These are phyloP conservation scores for Chlorophyllum brunneum DNA, from an alignment of 768 basidiomycete species.

Conservation along the genomic window DNA sequence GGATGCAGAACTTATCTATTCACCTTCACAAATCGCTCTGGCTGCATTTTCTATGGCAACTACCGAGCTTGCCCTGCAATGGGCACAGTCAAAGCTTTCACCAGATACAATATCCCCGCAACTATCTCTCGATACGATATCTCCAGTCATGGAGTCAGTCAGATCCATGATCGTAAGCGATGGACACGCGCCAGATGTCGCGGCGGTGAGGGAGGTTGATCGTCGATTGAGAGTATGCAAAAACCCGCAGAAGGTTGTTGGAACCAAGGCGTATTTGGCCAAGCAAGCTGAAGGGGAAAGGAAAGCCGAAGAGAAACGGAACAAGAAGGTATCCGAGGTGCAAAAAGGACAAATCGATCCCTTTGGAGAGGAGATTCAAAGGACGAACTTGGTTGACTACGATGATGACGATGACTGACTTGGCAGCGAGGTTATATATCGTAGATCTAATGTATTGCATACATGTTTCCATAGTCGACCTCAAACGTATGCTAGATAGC, in stretches of 20 bases:
- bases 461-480: constrained; percentile 21
- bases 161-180: constrained; percentile 48
- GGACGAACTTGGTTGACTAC: constrained; percentile 46
- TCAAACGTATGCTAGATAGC: constrained; percentile 11
- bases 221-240: constrained; percentile 82
- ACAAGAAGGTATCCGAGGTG: constrained; percentile 51
- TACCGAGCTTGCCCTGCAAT: constrained; percentile 55
- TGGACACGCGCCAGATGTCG: constrained; percentile 69
- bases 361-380: constrained; percentile 56
- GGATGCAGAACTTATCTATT: constrained; percentile 86
- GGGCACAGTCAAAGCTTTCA: constrained; percentile 44
- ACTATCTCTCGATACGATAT: constrained; percentile 1
- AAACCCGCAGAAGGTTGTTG: constrained; percentile 93
- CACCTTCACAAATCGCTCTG: constrained; percentile 91
- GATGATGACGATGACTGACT: constrained; percentile 51
- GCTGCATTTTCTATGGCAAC: constrained; percentile 69
- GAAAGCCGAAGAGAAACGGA: constrained; percentile 65
- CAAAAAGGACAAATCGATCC: constrained; percentile 57
- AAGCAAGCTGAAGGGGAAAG: constrained; percentile 71
- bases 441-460: constrained; percentile 3
- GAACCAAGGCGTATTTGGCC: constrained; percentile 77
- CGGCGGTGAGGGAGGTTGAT: constrained; percentile 86
- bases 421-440: not conserved
- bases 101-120: constrained; percentile 13
- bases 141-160: constrained; percentile 44